phyloP scores from a whole-genome alignment of 2,329 filamentous ascomycete genomes.

The Botrytis pseudocinerea region DNA sequence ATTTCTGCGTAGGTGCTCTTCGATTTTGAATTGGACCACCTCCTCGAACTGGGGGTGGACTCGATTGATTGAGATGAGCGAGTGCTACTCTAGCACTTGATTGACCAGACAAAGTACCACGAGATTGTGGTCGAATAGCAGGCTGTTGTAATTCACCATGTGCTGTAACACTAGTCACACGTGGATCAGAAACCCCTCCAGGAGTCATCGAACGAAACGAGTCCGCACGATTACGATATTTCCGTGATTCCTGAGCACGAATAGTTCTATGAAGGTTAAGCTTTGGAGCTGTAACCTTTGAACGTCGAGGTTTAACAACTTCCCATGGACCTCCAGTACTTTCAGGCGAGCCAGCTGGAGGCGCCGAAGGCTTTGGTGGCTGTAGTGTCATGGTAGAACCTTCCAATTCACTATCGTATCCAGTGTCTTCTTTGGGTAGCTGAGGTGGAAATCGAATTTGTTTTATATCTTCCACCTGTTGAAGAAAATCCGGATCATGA shows the following conservation, averaged over 20 bases:
- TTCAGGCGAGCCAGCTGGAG: conserved; percentile 15
- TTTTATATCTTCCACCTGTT: conserved; percentile 23
- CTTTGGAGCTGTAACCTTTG: conserved; percentile 30
- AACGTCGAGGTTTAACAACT: conserved; percentile 26
- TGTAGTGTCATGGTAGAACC: conserved; percentile 31
- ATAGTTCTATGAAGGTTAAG: conserved; percentile 46
- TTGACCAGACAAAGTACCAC: conserved; percentile 36
- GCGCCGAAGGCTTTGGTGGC: not conserved
- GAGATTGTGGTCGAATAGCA: conserved; percentile 28
- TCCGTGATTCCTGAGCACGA: conserved; percentile 43
- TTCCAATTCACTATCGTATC: conserved; percentile 39
- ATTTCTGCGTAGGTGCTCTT: conserved; percentile 26
- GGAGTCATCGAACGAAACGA: conserved; percentile 47
- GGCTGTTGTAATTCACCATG: conserved; percentile 32
- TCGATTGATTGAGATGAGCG: conserved; percentile 45
- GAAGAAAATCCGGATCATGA: conserved; percentile 29
- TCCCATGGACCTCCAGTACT: conserved; percentile 36
- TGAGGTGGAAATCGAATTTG: conserved; percentile 28
- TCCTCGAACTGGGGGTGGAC: conserved; percentile 41
- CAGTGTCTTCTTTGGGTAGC: conserved; percentile 31
- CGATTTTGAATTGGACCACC: conserved; percentile 38
- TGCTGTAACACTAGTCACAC: conserved; percentile 35
- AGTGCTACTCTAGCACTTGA: conserved; percentile 48
- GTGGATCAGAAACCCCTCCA: conserved; percentile 28
- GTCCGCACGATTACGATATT: conserved; percentile 49